Conservation (phyloP, 140 eudicot genomes). For the Ambrosia hybrid region DNA sequence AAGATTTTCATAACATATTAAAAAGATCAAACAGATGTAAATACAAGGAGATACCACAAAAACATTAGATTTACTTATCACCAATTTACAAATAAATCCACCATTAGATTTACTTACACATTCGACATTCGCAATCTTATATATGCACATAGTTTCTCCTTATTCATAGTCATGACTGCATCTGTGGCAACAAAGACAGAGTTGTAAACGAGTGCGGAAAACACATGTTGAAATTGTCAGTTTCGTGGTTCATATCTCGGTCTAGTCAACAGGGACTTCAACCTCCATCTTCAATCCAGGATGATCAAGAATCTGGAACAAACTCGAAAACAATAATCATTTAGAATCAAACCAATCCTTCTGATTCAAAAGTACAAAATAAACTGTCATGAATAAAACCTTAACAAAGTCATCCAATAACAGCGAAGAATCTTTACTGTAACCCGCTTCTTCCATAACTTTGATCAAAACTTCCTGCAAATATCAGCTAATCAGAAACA, state of each 20-base stretch:
- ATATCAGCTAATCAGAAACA: conserved; percentile 25
- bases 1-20: too few relatives aligned
- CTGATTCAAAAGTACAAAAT: not conserved
- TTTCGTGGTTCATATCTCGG: conserved; percentile 14
- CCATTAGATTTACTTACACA: conserved; percentile 15
- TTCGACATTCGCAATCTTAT: conserved; percentile 26
- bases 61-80: conserved; percentile 16
- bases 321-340: not conserved
- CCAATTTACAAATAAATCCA: conserved; percentile 24
- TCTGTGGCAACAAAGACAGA: conserved; percentile 7
- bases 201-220: conserved; percentile 22
- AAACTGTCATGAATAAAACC: conserved; percentile 38
- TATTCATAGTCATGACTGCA: conserved; percentile 16
- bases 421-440: conserved; percentile 63
- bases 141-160: conserved; percentile 30
- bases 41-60: conserved; percentile 4
- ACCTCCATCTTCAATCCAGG: conserved; percentile 75
- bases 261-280: conserved; percentile 72
- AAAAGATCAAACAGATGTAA: conserved; percentile 8
- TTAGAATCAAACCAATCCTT: not conserved
- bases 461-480: conserved; percentile 71
- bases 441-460: conserved; percentile 83
- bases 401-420: conserved; percentile 73
- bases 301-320: conserved; percentile 56
- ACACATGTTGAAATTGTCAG: conserved; percentile 7